Conservation (phyloP, 2,329 filamentous ascomycete species). For the Volutella citrinella region DNA sequence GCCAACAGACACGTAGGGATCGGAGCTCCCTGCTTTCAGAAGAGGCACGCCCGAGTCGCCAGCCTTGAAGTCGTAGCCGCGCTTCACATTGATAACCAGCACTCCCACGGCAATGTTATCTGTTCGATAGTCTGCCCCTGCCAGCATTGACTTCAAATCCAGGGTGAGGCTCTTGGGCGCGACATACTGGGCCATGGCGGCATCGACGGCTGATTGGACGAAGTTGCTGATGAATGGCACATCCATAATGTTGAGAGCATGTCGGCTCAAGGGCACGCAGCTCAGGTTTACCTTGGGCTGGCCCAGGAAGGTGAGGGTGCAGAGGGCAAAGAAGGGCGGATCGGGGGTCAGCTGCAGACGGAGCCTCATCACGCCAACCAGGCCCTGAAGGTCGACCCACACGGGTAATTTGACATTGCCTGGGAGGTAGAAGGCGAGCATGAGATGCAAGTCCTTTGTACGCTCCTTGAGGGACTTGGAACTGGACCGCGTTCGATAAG, state of each 20-base stretch:
- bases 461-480: conserved; percentile 64
- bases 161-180: conserved; percentile 73
- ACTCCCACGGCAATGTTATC: conserved; percentile 65
- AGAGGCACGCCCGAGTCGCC: conserved; percentile 63
- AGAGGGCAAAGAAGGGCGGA: conserved; percentile 73
- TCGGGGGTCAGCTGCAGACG: conserved; percentile 72
- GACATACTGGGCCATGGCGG: conserved; percentile 71
- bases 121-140: conserved; percentile 77
- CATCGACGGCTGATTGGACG: conserved; percentile 71
- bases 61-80: conserved; percentile 68
- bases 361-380: conserved; percentile 67
- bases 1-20: conserved; percentile 68
- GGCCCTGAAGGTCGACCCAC: conserved; percentile 72
- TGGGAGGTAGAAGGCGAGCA: conserved; percentile 67
- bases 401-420: conserved; percentile 56
- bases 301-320: conserved; percentile 70
- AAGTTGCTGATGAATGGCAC: conserved; percentile 72
- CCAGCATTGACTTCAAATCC: conserved; percentile 73
- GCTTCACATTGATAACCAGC: conserved; percentile 63
- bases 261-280: conserved; percentile 67
- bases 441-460: conserved; percentile 64
- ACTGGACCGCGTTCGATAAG: conserved; percentile 64
- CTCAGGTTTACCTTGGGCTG: conserved; percentile 71
- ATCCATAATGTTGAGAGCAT: conserved; percentile 71
- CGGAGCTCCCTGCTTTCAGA: conserved; percentile 58